Evolutionary conservation across 2,329 filamentous ascomycete species (phyloP).

Genomic region (Didymellaceae sp.): DNA sequence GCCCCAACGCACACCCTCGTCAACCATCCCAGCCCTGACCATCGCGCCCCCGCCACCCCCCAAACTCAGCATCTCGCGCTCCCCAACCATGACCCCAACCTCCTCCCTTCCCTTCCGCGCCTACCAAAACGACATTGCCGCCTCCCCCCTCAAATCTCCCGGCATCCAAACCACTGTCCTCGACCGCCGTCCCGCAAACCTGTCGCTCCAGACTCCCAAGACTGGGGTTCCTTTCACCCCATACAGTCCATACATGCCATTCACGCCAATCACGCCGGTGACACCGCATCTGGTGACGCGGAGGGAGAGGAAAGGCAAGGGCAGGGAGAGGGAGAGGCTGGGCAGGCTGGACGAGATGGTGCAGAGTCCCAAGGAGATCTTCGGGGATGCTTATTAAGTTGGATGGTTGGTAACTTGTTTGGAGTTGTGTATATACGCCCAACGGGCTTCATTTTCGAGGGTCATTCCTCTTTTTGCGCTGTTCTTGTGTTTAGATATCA

Average conservation of each 20-base stretch:
- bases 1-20: conserved; percentile 21
- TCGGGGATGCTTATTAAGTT: conserved; percentile 45
- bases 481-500: no score
- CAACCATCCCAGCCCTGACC: conserved; percentile 1
- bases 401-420: no score
- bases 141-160: conserved; percentile 31
- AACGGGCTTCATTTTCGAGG: no score
- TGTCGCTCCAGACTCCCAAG: conserved; percentile 55
- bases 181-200: conserved; percentile 43
- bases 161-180: conserved; percentile 54
- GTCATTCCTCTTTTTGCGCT: no score
- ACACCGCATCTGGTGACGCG: conserved; percentile 77
- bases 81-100: background rate
- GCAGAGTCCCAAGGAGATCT: conserved; percentile 48
- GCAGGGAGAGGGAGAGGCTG: conserved; percentile 67
- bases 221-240: conserved; percentile 70
- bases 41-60: conserved; percentile 18
- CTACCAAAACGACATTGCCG: conserved; percentile 33
- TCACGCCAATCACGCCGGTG: conserved; percentile 75
- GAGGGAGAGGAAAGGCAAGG: conserved; percentile 73
- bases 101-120: conserved; percentile 46
- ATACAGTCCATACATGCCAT: conserved; percentile 81
- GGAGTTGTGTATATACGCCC: no score
- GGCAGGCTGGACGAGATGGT: conserved; percentile 51
- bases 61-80: conserved; percentile 3